Evolutionary conservation across 139 green algal genomes (phyloP), one percentile per base, ranked within the genome.

Genomic region (Parachlorella kessleri): DNA sequence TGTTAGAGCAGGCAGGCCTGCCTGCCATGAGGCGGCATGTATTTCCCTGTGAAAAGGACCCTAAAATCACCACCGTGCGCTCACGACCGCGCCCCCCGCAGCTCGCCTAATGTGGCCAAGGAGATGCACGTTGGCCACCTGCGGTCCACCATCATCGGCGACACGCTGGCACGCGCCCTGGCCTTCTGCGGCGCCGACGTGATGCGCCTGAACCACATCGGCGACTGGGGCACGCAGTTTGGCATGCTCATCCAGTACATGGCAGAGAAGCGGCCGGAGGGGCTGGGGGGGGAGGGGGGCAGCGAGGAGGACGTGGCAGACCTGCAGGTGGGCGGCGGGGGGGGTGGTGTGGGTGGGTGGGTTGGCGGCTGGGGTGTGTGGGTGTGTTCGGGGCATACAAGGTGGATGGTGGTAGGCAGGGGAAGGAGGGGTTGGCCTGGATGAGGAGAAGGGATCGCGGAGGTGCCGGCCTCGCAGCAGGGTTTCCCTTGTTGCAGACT

Each of bases 111-210:
- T 83, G 97, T 99, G 33, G 97, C 97, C 73, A 99, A 99, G 90
- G 97, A 99, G 89, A 98, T 98, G 95, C 97, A 99, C 73, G 97
- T 99, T 63, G 97, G 97, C 14, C 97, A 99, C 86, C 90, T 99
- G 80, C 88, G 97, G 32, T 97, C 91, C 72, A 99, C 96, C 70
- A 99, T 99, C 84, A 97, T 99, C 66, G 96, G 96, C 35, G 94
- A 97, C 85, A 95, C 90, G 28, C 79, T 98, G 33, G 84, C 82
- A 33, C 84, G 81, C 66, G 88, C 87, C 10, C 87, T 98, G 4
- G 95, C 98, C 84, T 99, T 94, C 85, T 95, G 89, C 79, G 91
- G 93, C 40, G 89, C 89, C 4, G 87, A 98, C 68, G 94, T 98
- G 40, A 66, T 98, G 90, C 88, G 96, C 14, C 88, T 98, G 26